These are phyloP conservation scores for Boechera divaricarpa DNA, from an alignment of 345 rosid species.

Conservation along the genomic window DNA sequence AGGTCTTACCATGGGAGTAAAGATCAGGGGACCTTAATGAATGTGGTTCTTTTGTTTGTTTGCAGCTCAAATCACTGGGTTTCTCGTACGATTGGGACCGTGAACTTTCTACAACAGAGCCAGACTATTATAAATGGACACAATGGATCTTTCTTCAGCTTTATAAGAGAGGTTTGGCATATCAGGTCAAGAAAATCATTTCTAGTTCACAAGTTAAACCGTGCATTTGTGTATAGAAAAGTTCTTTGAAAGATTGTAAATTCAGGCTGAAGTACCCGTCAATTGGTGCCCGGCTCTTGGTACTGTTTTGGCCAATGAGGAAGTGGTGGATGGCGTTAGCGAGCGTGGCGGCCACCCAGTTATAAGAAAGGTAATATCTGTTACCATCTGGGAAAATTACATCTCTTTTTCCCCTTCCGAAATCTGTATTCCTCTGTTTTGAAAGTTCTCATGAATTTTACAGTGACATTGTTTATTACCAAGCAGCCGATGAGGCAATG, in stretches of 20 bases:
- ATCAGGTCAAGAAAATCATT: conserved; percentile 65
- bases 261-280: conserved; percentile 96
- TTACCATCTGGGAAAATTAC: conserved; percentile 1
- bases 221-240: conserved; percentile 32
- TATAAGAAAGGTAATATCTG: conserved; percentile 77
- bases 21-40: not conserved
- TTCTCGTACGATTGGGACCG: conserved; percentile 98
- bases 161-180: conserved; percentile 93
- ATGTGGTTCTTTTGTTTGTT: conserved; percentile 34
- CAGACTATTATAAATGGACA: conserved; percentile 92
- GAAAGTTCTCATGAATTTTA: conserved; percentile 74
- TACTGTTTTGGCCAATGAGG: conserved; percentile 98
- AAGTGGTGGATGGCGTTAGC: conserved; percentile 94
- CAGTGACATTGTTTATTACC: conserved; percentile 96
- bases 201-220: conserved; percentile 17
- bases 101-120: conserved; percentile 91
- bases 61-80: conserved; percentile 90
- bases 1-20: not conserved
- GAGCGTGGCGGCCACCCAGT: conserved; percentile 98
- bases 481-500: conserved; percentile 99
- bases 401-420: not conserved
- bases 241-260: conserved; percentile 30
- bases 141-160: conserved; percentile 98
- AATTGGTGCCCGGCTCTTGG: conserved; percentile 99
- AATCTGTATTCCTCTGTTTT: conserved; percentile 50